Base-by-base conservation (phyloP, 2,329 filamentous ascomycete genomes). In the Alternaria arbusti region DNA sequence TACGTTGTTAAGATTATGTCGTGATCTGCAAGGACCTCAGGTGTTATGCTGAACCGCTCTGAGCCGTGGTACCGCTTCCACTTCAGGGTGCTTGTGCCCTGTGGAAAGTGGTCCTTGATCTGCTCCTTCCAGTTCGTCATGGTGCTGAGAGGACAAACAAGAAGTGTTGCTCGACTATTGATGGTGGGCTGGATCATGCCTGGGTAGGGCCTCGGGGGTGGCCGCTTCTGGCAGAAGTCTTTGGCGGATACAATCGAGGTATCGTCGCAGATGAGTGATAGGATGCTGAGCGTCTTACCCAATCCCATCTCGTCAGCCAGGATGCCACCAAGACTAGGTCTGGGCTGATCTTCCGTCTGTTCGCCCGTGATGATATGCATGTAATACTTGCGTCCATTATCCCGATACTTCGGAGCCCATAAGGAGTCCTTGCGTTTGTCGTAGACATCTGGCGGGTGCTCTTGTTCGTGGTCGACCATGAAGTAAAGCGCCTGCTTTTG, bases 71-170 rank as follows among this genome's bases (percentile, higher is more conserved):
- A 98, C 58, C 96, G 88, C 76, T 96, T 93, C 74, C 89, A 93
- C 1, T 84, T 89, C 17, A 98, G 76, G 8, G 65, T 62, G 28
- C 72, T 66, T 8, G 86, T 82, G 0, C 84, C 86, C 0, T 87
- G 84, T 54, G 86, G 85, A 49, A 97, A 84, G 78, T 99, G 96
- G 62, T 91, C 87, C 72, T 91, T 91, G 65, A 98, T 92, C 79
- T 99, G 96, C 70, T 94, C 89, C 72, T 95, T 91, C 96, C 96
- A 99, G 74, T 98, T 99, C 25, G 91, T 90, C 61, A 98, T 89
- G 0, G 95, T 96, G 74, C 93, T 97, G 3, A 97, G 86, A 1
- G 96, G 96, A 60, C 92, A 96, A 15, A 99, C 88, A 17, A 99
- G 86, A 30, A 99, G 83, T 0, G 96, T 98, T 0, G 92, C 89